Percentiles rank a stretch among this genome's conserved stretches.
phyloP scores from a whole-genome alignment of 805 yeast species.

The Candida ascalaphidarum region DNA sequence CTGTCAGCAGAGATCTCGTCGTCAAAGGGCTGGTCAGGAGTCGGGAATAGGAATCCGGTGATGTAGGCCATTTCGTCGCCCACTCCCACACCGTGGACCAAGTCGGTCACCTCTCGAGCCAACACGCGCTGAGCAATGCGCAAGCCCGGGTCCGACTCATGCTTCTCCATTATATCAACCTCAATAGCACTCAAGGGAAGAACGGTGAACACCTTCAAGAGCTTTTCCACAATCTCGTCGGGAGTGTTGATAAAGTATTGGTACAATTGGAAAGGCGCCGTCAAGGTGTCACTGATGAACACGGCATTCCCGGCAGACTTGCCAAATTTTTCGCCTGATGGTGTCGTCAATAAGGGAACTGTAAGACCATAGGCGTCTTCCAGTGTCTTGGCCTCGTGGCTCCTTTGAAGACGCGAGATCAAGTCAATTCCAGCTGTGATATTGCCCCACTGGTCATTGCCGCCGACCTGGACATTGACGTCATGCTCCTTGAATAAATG shows the following conservation, averaged over 20 bases:
- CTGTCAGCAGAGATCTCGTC: slow-evolving; percentile 39
- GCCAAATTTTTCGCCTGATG: slow-evolving; percentile 90
- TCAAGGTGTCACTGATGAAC: slow-evolving; percentile 67
- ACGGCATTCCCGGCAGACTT: slow-evolving; percentile 96
- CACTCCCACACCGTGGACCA: slow-evolving; percentile 76
- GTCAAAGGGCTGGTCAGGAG: slow-evolving; percentile 40
- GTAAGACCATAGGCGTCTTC: slow-evolving; percentile 64
- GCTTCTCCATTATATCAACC: slow-evolving; percentile 38
- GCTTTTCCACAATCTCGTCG: slow-evolving; percentile 64
- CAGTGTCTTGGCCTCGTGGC: slow-evolving; percentile 2
- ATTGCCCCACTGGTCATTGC: slow-evolving; percentile 98
- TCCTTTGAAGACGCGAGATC: slow-evolving; percentile 47
- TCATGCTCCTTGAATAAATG: slow-evolving; percentile 53
- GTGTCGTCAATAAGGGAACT: slow-evolving; percentile 81
- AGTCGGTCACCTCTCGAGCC: slow-evolving; percentile 79
- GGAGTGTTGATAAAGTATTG: slow-evolving; percentile 77
- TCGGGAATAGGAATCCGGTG: slow-evolving; percentile 60
- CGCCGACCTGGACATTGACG: slow-evolving; percentile 81
- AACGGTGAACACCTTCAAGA: slow-evolving; percentile 72
- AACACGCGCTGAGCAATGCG: slow-evolving; percentile 69
- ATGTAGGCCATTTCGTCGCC: slow-evolving; percentile 62
- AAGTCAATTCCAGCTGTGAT: slow-evolving; percentile 93
- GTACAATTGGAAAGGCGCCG: slow-evolving; percentile 74
- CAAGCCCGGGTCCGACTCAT: slow-evolving; percentile 48
- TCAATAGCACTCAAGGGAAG: slow-evolving; percentile 58